Percentiles rank a stretch among this genome's conserved stretches.
Conservation (phyloP, 2,329 filamentous ascomycete genomes). For the Aspergillus sergii region DNA sequence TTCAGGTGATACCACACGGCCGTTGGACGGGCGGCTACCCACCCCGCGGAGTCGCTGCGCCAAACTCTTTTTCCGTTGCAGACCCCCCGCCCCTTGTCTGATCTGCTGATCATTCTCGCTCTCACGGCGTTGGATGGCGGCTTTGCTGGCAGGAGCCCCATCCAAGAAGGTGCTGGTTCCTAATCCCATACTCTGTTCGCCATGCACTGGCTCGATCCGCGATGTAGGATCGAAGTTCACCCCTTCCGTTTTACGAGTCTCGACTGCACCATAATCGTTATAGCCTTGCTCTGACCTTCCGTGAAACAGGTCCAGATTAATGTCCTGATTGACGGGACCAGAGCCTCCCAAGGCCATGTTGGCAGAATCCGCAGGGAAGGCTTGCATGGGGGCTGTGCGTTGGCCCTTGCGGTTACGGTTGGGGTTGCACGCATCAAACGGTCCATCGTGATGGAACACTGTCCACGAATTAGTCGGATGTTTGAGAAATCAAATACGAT, state of each 20-base stretch:
- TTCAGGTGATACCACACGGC: slow-evolving; percentile 62
- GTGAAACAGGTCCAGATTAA: slow-evolving; percentile 87
- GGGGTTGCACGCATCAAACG: slow-evolving; percentile 94
- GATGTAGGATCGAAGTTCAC: slow-evolving; percentile 67
- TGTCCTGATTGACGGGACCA: slow-evolving; percentile 77
- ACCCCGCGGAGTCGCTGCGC: slow-evolving; percentile 89
- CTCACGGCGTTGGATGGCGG: slow-evolving; percentile 75
- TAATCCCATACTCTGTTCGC: slow-evolving; percentile 78
- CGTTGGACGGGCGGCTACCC: slow-evolving; percentile 61
- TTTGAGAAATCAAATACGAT: not conserved
- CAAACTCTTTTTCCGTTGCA: slow-evolving; percentile 91
- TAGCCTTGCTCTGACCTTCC: slow-evolving; percentile 85
- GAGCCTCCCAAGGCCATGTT: slow-evolving; percentile 91
- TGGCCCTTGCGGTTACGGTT: slow-evolving; percentile 86
- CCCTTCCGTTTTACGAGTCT: slow-evolving; percentile 36
- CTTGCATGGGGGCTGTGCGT: slow-evolving; percentile 88
- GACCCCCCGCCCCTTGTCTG: slow-evolving; percentile 51
- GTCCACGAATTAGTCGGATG: slow-evolving; percentile 12
- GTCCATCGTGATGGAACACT: slow-evolving; percentile 98
- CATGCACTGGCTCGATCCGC: slow-evolving; percentile 74
- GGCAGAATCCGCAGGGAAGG: slow-evolving; percentile 86
- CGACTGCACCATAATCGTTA: slow-evolving; percentile 63
- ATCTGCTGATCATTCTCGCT: slow-evolving; percentile 63
- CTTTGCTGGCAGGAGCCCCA: slow-evolving; percentile 81
- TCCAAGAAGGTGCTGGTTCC: slow-evolving; percentile 96